Base-by-base conservation (phyloP, 2,329 filamentous ascomycete genomes). In the Diaporthe velutina region DNA sequence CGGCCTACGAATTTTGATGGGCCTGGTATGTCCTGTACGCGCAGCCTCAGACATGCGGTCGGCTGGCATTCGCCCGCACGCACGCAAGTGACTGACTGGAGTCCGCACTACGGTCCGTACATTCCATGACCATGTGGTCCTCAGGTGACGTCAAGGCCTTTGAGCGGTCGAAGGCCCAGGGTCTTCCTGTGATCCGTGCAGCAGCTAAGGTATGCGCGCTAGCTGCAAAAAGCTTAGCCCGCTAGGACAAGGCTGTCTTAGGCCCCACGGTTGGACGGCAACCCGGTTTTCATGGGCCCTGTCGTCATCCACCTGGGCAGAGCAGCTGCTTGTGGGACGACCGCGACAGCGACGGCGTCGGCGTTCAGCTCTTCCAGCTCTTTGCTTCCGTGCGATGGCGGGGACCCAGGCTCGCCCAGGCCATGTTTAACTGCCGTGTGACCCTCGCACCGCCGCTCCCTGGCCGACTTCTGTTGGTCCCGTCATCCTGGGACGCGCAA, bases 221-320 rank as follows among this genome's bases (percentile, higher is more conserved):
- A 54, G 42, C 57, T 13, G 2, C 2, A 17, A 42, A 30, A 45
- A 28, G 70, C 50, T 64, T 72, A 42, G 42, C 55, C 8, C 2
- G 30, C 25, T 33, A n/a, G 38, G 30, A 28, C 57, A 52, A 35
- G 70, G 57, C 45, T 54, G 45, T 61, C 50, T 64, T 72, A 10
- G 70, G 35, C 45, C 58, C 58, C 57, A 61, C 70, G 45, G 70
- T 64, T 54, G 33, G 70, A 64, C 70, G 45, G 33, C 45, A 72
- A 64, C 57, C 70, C 70, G 42, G 57, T 60, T 40, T 61, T 28
- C 33, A 9, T 54, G 48, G 68, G 28, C 45, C 70, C 57, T 72
- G 45, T 72, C 70, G 70, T 72, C 70, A 72, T 72, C 42, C 70
- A 64, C 55, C 70, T 50, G 61, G 19, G 55, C 55, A 58, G 15